Percentiles rank a stretch among this genome's conserved stretches.
Evolutionary conservation across 139 green algal species (phyloP).

Genomic region (Chlamydomonas sp.): DNA sequence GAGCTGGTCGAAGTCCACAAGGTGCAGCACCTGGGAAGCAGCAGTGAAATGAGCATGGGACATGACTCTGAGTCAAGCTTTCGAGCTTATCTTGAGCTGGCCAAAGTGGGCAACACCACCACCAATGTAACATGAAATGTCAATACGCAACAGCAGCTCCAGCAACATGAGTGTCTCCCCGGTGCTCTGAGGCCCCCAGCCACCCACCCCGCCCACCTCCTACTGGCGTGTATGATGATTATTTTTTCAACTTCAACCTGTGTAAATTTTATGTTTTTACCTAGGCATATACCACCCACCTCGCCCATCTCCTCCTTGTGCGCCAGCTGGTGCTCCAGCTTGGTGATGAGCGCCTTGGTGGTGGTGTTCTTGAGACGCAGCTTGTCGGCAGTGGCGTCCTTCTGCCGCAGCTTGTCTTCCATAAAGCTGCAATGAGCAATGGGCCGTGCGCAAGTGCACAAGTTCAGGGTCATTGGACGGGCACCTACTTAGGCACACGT

Average conservation of each 20-base stretch:
- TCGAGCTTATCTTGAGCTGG: no score
- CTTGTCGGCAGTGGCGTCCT: constrained; percentile 81
- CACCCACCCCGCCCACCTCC: no score
- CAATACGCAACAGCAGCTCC: no score
- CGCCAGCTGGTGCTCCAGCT: constrained; percentile 78
- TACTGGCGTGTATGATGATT: no score
- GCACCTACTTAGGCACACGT: no score
- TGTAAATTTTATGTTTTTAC: neutral
- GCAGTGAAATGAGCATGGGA: neutral
- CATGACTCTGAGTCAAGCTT: no score
- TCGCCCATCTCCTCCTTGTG: constrained; percentile 89
- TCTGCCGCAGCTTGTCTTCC: constrained; percentile 74
- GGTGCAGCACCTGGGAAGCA: constrained; percentile 62
- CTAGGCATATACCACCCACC: neutral
- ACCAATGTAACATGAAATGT: no score
- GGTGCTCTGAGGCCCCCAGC: no score
- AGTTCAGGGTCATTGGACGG: no score
- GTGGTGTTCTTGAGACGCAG: constrained; percentile 79
- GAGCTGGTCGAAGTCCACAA: constrained; percentile 92
- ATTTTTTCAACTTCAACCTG: neutral
- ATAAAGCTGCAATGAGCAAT: constrained; percentile 58
- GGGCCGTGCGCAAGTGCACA: no score
- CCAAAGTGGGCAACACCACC: no score
- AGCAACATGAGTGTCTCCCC: no score
- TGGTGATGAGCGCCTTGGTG: constrained; percentile 73